Base-by-base conservation (phyloP, 192 early-diverging fungal genomes). In the Mortierella antarctica region DNA sequence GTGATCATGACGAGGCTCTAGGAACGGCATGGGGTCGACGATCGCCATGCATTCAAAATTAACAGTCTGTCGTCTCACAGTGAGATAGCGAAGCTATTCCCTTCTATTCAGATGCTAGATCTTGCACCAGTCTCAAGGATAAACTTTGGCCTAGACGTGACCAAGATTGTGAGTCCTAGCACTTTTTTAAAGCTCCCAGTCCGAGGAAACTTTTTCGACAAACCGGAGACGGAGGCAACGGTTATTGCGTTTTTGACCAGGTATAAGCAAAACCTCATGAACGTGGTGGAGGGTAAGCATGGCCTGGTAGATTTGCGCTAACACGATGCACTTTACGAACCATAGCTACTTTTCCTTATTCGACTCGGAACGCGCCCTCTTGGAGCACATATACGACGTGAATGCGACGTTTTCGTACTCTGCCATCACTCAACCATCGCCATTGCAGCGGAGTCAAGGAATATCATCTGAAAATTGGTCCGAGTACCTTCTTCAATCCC, bases 161-260 rank as follows among this genome's bases (percentile, higher is more conserved):
- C 13, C 12, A 14, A 57, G 14, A 39, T 57, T 10, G n/a, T 31
- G 31, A 31, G 31, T 31, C 31, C 31, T 31, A 3, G 31, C 31
- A 72, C 56, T 14, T 67, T 18, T 11, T 13, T 8, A 63, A 72
- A 8, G 62, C 41, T 21, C 7, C 65, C 71, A 11, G 62, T 83
- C n/a, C 67, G 67, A 45, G 63, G 55, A 17, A 70, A 65, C 57
- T 88, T 84, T 55, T 86, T 86, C 41, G 86, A 88, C 56, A 74
- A 67, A n/a, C 72, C 81, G 7, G 56, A 5, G 5, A 82, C 86
- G 0, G 52, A 71, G 17, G 46, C 68, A 12, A 85, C 70, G 5
- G 75, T 71, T 7, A 47, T 83, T 21, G 86, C 85, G 15, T 83
- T 88, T 47, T 48, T 85, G 7, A 73, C 81, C 18, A 78, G 71